These are phyloP conservation scores for Carex pumila DNA, from an alignment of 176 grass and related monocot species.

Conservation along the genomic window DNA sequence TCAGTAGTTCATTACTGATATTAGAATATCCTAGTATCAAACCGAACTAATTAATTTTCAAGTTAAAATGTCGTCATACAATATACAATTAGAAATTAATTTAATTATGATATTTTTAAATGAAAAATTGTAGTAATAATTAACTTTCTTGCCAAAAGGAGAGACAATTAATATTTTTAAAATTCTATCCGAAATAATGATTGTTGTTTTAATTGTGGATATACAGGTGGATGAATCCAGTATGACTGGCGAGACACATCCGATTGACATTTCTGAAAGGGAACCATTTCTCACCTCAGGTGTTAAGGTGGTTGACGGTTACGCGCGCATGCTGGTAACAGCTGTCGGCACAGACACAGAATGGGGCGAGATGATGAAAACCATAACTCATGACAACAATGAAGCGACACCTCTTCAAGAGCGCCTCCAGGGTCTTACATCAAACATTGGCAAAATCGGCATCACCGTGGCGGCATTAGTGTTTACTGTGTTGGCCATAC, in stretches of 20 bases:
- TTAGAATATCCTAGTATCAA: neutral
- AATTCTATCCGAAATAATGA: neutral
- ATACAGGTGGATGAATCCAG: constrained; percentile 66
- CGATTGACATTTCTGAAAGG: constrained; percentile 24
- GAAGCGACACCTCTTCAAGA: constrained; percentile 70
- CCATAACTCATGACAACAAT: constrained; percentile 40
- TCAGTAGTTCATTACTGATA: neutral
- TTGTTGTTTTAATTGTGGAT: neutral
- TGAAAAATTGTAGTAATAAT: neutral
- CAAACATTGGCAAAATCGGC: constrained; percentile 75
- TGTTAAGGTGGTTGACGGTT: constrained; percentile 70
- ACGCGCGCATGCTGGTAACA: constrained; percentile 57
- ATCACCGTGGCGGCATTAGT: constrained; percentile 47
- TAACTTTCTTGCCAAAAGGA: neutral
- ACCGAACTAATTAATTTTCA: neutral
- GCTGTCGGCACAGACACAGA: constrained; percentile 57
- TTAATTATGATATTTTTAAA: neutral
- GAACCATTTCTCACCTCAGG: constrained; percentile 58
- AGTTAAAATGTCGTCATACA: neutral
- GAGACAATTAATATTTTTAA: neutral
- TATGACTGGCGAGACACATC: constrained; percentile 81
- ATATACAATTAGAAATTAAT: neutral
- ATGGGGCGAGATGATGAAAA: constrained; percentile 92
- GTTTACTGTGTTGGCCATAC: constrained; percentile 49
- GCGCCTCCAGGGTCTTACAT: constrained; percentile 56